phyloP scores from a whole-genome alignment of 495 filamentous ascomycete species.

The Tricharina praecox region DNA sequence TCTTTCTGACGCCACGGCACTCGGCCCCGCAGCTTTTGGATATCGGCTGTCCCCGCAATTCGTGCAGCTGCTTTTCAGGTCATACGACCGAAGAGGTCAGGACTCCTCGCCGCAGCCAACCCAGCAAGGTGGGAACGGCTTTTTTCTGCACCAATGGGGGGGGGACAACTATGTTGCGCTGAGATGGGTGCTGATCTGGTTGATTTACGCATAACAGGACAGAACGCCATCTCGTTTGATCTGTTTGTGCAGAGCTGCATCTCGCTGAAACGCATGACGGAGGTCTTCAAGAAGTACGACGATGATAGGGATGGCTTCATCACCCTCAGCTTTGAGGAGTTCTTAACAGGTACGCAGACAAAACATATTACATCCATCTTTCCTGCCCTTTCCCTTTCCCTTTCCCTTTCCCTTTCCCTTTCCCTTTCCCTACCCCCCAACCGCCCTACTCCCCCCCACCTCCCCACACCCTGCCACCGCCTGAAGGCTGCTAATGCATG shows the following conservation, averaged over 20 bases:
- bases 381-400: no score
- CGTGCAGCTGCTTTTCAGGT: conserved; percentile 59
- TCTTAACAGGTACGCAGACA: conserved; percentile 17
- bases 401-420: no score
- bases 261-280: conserved; percentile 90
- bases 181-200: no score
- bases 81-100: conserved; percentile 38
- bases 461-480: no score
- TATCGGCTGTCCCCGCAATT: conserved; percentile 77
- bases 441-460: not conserved
- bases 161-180: no score
- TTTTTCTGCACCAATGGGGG: not conserved
- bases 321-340: conserved; percentile 14
- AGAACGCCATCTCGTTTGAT: conserved; percentile 73
- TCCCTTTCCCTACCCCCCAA: not conserved
- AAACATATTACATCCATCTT: no score
- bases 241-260: conserved; percentile 97
- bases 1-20: not conserved
- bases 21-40: conserved; percentile 67
- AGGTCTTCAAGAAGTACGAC: conserved; percentile 98
- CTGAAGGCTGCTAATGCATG: conserved; percentile 2
- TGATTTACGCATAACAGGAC: no score
- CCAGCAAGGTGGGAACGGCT: conserved; percentile 24
- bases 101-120: conserved; percentile 13
- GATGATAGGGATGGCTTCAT: conserved; percentile 68